phyloP scores from a whole-genome alignment of 2,329 filamentous ascomycete genomes.

The Curvularia hawaiiensis region DNA sequence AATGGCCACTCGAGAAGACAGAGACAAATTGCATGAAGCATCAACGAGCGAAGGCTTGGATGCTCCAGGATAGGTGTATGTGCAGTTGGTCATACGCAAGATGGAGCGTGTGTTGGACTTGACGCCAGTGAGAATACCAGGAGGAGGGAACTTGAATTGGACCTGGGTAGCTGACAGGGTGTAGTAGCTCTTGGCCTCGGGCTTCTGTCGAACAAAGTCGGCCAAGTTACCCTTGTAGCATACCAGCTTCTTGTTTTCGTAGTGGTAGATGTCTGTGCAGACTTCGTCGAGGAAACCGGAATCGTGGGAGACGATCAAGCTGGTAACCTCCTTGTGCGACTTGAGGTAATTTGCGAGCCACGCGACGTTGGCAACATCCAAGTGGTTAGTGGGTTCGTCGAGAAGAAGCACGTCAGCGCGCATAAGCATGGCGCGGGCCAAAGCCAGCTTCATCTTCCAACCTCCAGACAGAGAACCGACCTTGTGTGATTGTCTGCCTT shows the following conservation, averaged over 20 bases:
- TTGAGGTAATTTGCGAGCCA: constrained; percentile 97
- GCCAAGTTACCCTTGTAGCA: constrained; percentile 83
- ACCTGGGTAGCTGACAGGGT: constrained; percentile 86
- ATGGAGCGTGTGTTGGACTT: constrained; percentile 95
- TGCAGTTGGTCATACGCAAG: constrained; percentile 90
- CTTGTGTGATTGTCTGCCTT: constrained; percentile 84
- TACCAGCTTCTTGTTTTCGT: constrained; percentile 94
- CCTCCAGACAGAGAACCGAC: constrained; percentile 96
- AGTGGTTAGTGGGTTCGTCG: constrained; percentile 98
- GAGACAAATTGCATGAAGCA: constrained; percentile 82
- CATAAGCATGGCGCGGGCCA: constrained; percentile 96
- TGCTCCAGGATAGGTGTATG: constrained; percentile 90
- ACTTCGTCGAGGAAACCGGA: constrained; percentile 96
- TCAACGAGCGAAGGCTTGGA: constrained; percentile 86
- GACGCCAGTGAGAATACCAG: constrained; percentile 91
- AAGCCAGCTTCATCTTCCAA: constrained; percentile 99
- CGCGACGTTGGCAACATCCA: constrained; percentile 94
- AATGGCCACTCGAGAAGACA: constrained; percentile 93
- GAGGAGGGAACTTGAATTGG: constrained; percentile 97
- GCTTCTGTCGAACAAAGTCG: constrained; percentile 84
- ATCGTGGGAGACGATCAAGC: constrained; percentile 97
- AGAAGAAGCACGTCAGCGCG: constrained; percentile 94
- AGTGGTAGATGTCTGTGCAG: constrained; percentile 99
- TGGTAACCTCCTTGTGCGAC: constrained; percentile 94
- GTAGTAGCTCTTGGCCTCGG: constrained; percentile 98